phyloP scores from a whole-genome alignment of 768 basidiomycete genomes.

The Ramaria sp. region DNA sequence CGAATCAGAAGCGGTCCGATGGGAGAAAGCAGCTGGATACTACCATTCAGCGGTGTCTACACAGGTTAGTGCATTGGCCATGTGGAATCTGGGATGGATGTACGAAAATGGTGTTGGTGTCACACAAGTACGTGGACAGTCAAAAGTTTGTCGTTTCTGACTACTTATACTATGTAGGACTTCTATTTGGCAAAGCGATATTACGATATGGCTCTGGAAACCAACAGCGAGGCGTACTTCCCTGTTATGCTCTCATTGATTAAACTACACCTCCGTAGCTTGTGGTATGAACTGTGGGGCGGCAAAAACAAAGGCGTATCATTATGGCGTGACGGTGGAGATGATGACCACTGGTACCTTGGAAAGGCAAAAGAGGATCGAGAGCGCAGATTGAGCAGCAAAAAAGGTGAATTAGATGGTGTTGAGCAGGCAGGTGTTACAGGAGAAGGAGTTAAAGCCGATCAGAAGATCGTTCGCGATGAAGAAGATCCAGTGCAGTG shows the following conservation, averaged over 20 bases:
- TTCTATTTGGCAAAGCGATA: slow-evolving; percentile 95
- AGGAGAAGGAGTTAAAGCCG: not conserved
- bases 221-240: slow-evolving; percentile 80
- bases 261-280: slow-evolving; percentile 72
- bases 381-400: slow-evolving; percentile 7
- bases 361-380: slow-evolving; percentile 71
- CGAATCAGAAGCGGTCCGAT: slow-evolving; percentile 50
- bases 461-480: slow-evolving; percentile 23
- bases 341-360: slow-evolving; percentile 71
- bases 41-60: slow-evolving; percentile 94
- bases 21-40: slow-evolving; percentile 87
- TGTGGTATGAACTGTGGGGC: slow-evolving; percentile 74
- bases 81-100: slow-evolving; percentile 99
- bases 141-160: not conserved
- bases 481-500: slow-evolving; percentile 76
- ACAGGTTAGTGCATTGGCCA: slow-evolving; percentile 84
- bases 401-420: slow-evolving; percentile 7
- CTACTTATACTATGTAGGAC: slow-evolving; percentile 40
- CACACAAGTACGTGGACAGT: slow-evolving; percentile 47
- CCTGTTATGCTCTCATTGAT: slow-evolving; percentile 76
- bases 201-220: slow-evolving; percentile 84
- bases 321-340: slow-evolving; percentile 53
- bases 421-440: not conserved
- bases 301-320: slow-evolving; percentile 51
- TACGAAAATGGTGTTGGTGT: slow-evolving; percentile 95